These are phyloP conservation scores for Cryptococcus sp. DNA, from an alignment of 1,284 basidiomycete genomes.

Conservation along the genomic window DNA sequence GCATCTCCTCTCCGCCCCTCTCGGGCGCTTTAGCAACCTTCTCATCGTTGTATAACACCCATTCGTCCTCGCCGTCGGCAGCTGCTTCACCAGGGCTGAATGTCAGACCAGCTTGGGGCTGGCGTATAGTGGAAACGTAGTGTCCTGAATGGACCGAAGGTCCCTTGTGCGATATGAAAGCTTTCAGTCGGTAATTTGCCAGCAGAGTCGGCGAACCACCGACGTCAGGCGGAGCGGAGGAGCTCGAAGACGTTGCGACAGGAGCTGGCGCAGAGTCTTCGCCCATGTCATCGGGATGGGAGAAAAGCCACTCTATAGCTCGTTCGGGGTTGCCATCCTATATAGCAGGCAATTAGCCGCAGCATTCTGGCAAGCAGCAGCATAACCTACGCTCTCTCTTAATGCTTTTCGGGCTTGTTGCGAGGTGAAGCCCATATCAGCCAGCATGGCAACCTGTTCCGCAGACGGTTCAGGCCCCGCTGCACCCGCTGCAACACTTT, in stretches of 20 bases:
- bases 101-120: conserved; percentile 38
- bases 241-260: conserved; percentile 10
- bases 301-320: conserved; percentile 97
- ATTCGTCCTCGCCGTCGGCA: conserved; percentile 58
- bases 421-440: conserved; percentile 89
- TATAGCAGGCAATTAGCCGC: background rate
- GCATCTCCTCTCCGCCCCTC: conserved; percentile 63
- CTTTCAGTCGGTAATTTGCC: conserved; percentile 77
- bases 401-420: conserved; percentile 87
- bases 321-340: conserved; percentile 75
- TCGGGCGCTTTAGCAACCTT: conserved; percentile 84
- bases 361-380: background rate
- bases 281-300: conserved; percentile 83
- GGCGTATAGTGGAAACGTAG: conserved; percentile 60
- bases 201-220: conserved; percentile 67
- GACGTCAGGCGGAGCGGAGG: conserved; percentile 27
- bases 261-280: conserved; percentile 52
- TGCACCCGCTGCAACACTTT: conserved; percentile 28
- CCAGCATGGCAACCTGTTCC: conserved; percentile 71
- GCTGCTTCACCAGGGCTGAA: conserved; percentile 27
- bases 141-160: conserved; percentile 93
- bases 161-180: conserved; percentile 96
- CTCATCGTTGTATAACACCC: conserved; percentile 94
- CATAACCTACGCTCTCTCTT: conserved; percentile 70
- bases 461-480: conserved; percentile 62